Percentiles rank a stretch among this genome's conserved stretches.
These are phyloP conservation scores for Aphanomyces stellatus DNA, from an alignment of 352 stramenopile genomes.

Conservation along the genomic window DNA sequence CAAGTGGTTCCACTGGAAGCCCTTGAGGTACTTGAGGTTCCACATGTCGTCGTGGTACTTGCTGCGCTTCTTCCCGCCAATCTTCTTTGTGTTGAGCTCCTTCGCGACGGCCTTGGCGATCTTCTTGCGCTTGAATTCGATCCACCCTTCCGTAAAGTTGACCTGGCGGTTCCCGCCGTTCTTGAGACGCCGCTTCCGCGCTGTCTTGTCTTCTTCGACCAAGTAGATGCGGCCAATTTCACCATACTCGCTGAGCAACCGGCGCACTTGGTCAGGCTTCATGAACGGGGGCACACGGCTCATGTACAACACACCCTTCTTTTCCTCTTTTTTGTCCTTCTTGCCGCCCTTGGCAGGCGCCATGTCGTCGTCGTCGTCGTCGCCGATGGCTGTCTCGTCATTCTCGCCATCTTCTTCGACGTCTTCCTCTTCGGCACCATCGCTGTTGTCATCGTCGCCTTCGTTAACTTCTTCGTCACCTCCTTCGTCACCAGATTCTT, in stretches of 20 bases:
- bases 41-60: conserved; percentile 98
- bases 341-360: neutral
- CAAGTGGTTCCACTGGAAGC: conserved; percentile 98
- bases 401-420: neutral
- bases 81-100: conserved; percentile 90
- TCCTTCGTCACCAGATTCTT: neutral
- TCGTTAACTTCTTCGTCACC: neutral
- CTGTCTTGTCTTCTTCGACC: conserved; percentile 91
- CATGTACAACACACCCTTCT: conserved; percentile 81
- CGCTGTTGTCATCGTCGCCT: neutral
- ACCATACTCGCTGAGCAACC: conserved; percentile 88
- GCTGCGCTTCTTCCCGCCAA: conserved; percentile 90
- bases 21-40: conserved; percentile 98
- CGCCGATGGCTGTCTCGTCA: neutral
- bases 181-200: conserved; percentile 87
- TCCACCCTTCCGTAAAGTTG: conserved; percentile 96
- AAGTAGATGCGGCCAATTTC: conserved; percentile 94
- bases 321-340: neutral
- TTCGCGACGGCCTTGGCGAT: conserved; percentile 90
- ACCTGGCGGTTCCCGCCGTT: conserved; percentile 82
- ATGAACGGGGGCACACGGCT: conserved; percentile 94
- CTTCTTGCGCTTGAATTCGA: conserved; percentile 98
- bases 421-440: neutral
- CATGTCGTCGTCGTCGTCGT: neutral
- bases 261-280: conserved; percentile 93